A percentile compares a stretch with the other conserved stretches of the same genome.
Evolutionary conservation across 176 grass and related monocot species (phyloP).

Genomic region (Thinopyrum elongatum): DNA sequence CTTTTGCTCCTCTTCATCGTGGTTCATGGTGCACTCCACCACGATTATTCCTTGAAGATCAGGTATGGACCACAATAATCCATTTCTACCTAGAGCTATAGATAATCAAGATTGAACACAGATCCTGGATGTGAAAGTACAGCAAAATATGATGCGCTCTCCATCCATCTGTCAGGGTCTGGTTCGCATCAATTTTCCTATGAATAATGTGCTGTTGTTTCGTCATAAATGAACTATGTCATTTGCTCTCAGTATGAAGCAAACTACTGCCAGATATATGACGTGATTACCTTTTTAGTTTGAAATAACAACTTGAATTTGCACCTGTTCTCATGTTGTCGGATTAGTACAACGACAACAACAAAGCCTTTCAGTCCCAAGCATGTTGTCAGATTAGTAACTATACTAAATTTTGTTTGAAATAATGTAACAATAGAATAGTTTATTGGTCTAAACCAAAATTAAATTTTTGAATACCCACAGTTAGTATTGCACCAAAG

Average conservation of each 20-base stretch:
- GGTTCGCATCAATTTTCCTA: not conserved
- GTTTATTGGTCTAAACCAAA: not conserved
- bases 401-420: conserved; percentile 18
- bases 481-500: not conserved
- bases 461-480: not conserved
- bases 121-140: not conserved
- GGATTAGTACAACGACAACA: not conserved
- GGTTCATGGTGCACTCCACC: conserved; percentile 97
- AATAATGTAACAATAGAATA: not conserved
- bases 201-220: not conserved
- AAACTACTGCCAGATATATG: not conserved
- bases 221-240: not conserved
- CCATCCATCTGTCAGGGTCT: not conserved
- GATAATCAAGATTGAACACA: not conserved
- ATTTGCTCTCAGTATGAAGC: not conserved
- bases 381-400: too few species aligned
- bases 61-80: conserved; percentile 50
- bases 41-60: conserved; percentile 89
- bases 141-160: not conserved
- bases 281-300: not conserved
- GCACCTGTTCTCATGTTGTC: not conserved
- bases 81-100: not conserved
- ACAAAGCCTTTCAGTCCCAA: too few species aligned
- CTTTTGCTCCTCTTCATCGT: conserved; percentile 84
- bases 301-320: conserved; percentile 1